Conservation (phyloP, 306 rosid species). For the Quercus suber region DNA sequence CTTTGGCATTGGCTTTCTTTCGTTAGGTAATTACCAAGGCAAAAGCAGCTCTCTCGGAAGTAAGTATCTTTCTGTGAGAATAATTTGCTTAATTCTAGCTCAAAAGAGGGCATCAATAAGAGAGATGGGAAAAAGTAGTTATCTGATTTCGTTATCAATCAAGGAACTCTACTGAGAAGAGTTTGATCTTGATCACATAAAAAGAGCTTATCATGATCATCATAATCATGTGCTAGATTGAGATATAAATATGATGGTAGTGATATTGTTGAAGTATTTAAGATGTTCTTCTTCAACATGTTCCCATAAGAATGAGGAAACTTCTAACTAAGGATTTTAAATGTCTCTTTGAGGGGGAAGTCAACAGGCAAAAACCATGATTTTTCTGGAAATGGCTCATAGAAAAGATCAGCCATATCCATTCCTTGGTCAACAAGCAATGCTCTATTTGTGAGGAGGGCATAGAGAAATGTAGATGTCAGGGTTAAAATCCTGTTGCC, state of each 20-base stretch:
- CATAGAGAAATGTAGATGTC: slow-evolving; percentile 66
- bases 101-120: slow-evolving; percentile 64
- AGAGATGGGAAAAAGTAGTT: slow-evolving; percentile 68
- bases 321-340: slow-evolving; percentile 36
- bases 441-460: slow-evolving; percentile 67
- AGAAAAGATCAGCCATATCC: slow-evolving; percentile 63
- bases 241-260: slow-evolving; percentile 49
- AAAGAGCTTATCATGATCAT: slow-evolving; percentile 71
- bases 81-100: slow-evolving; percentile 51
- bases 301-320: slow-evolving; percentile 54
- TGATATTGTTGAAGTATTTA: slow-evolving; percentile 7
- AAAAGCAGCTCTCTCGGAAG: no score
- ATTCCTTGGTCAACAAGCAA: slow-evolving; percentile 67
- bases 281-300: slow-evolving; percentile 41
- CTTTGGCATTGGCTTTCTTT: no score
- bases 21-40: no score
- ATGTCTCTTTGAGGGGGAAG: slow-evolving; percentile 42
- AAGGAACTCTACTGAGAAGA: slow-evolving; percentile 47
- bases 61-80: slow-evolving; percentile 56
- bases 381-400: slow-evolving; percentile 62
- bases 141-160: slow-evolving; percentile 65
- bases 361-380: slow-evolving; percentile 66
- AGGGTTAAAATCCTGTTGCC: slow-evolving; percentile 66
- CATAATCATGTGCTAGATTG: slow-evolving; percentile 64
- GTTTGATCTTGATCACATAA: slow-evolving; percentile 66